These are phyloP conservation scores for Xylaria acuta DNA, from an alignment of 495 filamentous ascomycete genomes.

Conservation along the genomic window DNA sequence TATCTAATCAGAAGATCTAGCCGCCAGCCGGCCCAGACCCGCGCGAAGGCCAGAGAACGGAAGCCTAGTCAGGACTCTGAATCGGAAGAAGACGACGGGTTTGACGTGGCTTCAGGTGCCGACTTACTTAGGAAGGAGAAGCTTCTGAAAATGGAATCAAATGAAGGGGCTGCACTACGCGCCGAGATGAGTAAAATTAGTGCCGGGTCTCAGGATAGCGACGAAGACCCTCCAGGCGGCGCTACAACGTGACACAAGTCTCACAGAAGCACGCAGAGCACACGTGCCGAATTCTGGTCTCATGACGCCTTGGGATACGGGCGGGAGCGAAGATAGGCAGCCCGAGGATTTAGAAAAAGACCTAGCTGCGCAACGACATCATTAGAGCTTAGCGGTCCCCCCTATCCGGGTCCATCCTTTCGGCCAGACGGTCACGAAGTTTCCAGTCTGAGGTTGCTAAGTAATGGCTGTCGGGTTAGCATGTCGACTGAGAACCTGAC, in stretches of 20 bases:
- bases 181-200: slow-evolving; percentile 38
- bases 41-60: slow-evolving; percentile 35
- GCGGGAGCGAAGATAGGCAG: not conserved
- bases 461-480: not conserved
- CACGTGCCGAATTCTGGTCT: not conserved
- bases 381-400: not conserved
- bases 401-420: not conserved
- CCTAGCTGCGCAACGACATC: not conserved
- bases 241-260: slow-evolving; percentile 40
- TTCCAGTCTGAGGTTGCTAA: not conserved
- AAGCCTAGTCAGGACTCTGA: slow-evolving; percentile 54
- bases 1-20: slow-evolving; percentile 36
- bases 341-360: not conserved
- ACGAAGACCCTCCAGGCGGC: slow-evolving; percentile 41
- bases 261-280: not conserved
- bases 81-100: slow-evolving; percentile 58
- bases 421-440: not conserved
- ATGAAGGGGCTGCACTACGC: slow-evolving; percentile 57
- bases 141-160: slow-evolving; percentile 62
- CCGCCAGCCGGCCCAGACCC: slow-evolving; percentile 37
- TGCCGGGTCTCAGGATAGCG: slow-evolving; percentile 40
- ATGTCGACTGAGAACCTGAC: not conserved
- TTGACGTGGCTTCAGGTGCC: slow-evolving; percentile 51
- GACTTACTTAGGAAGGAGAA: slow-evolving; percentile 54
- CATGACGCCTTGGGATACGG: slow-evolving; percentile 7